Conservation (phyloP, 1,139 yeast species). For the Geotrichum candidum region DNA sequence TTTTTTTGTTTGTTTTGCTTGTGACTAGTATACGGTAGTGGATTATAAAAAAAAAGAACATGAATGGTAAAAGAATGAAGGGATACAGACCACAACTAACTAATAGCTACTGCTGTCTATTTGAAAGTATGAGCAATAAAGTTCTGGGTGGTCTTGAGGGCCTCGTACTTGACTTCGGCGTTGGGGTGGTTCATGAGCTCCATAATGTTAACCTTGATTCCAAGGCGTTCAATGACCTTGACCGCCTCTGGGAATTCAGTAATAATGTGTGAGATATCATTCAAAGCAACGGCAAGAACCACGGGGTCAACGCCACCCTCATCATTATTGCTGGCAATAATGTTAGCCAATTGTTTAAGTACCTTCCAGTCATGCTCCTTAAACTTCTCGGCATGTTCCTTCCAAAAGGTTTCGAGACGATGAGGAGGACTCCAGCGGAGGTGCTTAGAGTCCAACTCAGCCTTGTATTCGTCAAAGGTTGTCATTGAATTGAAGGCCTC, state of each 20-base stretch:
- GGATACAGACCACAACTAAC: not conserved
- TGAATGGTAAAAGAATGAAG: not conserved
- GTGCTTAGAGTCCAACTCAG: constrained; percentile 73
- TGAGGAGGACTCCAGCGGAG: constrained; percentile 94
- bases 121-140: constrained; percentile 70
- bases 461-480: constrained; percentile 85
- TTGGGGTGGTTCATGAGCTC: constrained; percentile 74
- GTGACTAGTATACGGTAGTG: not conserved
- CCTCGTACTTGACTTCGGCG: constrained; percentile 88
- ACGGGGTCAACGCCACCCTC: constrained; percentile 29
- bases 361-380: constrained; percentile 72
- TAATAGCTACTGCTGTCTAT: constrained; percentile 6
- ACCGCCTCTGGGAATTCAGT: constrained; percentile 54
- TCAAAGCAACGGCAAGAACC: constrained; percentile 52
- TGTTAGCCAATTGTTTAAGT: constrained; percentile 48
- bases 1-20: not conserved
- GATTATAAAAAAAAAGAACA: not conserved
- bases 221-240: constrained; percentile 44
- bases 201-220: constrained; percentile 77
- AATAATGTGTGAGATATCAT: constrained; percentile 70
- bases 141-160: constrained; percentile 87
- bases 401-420: constrained; percentile 82
- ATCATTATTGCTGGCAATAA: constrained; percentile 25
- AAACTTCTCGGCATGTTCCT: constrained; percentile 69
- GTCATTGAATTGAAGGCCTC: constrained; percentile 75